Conservation (phyloP, 805 yeast species). For the Clavispora phyllophila region DNA sequence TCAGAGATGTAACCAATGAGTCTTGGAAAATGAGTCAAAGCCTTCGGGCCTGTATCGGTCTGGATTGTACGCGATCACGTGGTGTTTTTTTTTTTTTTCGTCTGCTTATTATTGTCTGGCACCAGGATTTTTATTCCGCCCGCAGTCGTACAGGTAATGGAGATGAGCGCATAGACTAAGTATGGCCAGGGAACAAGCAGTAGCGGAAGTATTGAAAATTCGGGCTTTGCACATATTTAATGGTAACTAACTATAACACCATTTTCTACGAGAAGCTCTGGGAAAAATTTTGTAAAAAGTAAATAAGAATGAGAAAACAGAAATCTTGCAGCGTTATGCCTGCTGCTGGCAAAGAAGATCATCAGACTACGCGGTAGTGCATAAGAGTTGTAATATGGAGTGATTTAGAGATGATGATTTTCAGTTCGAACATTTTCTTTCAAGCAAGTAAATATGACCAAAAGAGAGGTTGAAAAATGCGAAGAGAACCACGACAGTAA, state of each 20-base stretch:
- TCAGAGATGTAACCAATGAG: background rate
- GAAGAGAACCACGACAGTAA: constrained; percentile 1
- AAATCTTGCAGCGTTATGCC: background rate
- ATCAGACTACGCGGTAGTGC: background rate
- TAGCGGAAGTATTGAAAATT: too few relatives aligned
- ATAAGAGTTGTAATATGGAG: background rate
- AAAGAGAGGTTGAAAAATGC: constrained; percentile 6
- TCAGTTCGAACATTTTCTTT: background rate
- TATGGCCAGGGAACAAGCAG: too few relatives aligned
- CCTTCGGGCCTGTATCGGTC: constrained; percentile 1
- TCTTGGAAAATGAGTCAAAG: background rate
- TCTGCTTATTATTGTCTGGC: background rate
- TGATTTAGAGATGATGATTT: background rate
- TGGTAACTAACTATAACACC: too few relatives aligned
- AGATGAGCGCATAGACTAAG: too few relatives aligned
- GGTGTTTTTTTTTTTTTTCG: background rate
- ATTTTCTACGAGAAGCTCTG: too few relatives aligned
- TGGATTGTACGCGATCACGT: background rate
- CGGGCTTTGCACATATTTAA: too few relatives aligned
- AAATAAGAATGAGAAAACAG: background rate
- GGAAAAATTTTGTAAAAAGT: background rate
- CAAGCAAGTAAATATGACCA: constrained; percentile 6
- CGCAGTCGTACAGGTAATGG: too few relatives aligned
- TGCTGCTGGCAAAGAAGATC: background rate
- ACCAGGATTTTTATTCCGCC: too few relatives aligned